These are phyloP conservation scores for Plasmodium blacklocki DNA, from an alignment of 169 alveolate genomes.

Conservation along the genomic window DNA sequence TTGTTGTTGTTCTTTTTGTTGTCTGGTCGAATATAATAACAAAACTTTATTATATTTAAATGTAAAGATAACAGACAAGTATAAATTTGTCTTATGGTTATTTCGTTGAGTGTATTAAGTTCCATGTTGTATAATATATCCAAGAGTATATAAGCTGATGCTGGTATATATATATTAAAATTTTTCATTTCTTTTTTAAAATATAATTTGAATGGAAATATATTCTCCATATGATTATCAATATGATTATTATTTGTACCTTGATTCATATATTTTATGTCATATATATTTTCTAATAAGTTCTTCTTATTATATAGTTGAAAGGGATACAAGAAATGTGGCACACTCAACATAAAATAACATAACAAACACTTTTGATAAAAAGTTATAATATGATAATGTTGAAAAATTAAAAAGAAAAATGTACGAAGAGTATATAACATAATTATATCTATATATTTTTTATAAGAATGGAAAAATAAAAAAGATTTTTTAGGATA, in stretches of 20 bases:
- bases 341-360: constrained; percentile 31
- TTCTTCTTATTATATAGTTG: neutral
- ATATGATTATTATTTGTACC: neutral
- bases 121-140: neutral
- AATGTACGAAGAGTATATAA: constrained; percentile 6
- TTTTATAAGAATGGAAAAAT: constrained; percentile 20
- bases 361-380: constrained; percentile 33
- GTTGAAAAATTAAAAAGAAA: constrained; percentile 20
- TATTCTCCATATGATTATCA: neutral
- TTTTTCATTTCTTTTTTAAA: neutral
- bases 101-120: neutral
- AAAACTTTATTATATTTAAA: neutral
- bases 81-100: neutral
- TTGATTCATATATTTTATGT: neutral
- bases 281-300: neutral
- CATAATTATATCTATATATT: constrained; percentile 1
- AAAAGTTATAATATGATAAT: constrained; percentile 27
- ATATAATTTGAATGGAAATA: neutral
- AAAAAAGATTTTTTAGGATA: constrained; percentile 6
- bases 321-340: constrained; percentile 12
- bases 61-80: constrained; percentile 4
- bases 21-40: no score
- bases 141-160: neutral
- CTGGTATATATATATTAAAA: neutral
- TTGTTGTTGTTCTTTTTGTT: no score